These are phyloP conservation scores for Metschnikowia reukaufii DNA, from an alignment of 805 yeast genomes.

Conservation along the genomic window DNA sequence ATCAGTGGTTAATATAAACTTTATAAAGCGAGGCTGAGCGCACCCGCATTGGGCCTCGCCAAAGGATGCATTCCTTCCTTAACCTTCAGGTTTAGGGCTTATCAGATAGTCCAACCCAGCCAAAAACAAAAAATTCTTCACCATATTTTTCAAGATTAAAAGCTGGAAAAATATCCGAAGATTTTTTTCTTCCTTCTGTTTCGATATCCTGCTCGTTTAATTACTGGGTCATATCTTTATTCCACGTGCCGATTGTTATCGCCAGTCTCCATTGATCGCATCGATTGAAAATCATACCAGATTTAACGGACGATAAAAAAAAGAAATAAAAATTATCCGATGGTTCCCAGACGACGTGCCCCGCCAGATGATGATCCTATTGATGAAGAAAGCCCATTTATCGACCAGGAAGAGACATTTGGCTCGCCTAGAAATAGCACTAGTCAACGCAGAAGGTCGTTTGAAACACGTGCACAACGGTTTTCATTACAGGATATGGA, in stretches of 20 bases:
- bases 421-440: not conserved
- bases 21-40: no score
- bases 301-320: not conserved
- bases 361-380: not conserved
- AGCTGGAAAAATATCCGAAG: no score
- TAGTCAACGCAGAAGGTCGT: not conserved
- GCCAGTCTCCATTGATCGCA: not conserved
- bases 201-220: not conserved
- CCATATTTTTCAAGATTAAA: no score
- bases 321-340: not conserved
- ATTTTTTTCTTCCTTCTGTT: no score
- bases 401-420: constrained; percentile 1
- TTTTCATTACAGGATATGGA: constrained; percentile 10
- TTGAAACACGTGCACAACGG: constrained; percentile 1
- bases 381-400: constrained; percentile 7
- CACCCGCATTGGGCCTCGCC: no score
- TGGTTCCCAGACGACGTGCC: not conserved
- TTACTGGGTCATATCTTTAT: not conserved
- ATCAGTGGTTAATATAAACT: no score
- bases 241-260: not conserved
- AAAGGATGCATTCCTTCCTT: no score
- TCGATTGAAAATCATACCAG: no score
- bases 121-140: no score
- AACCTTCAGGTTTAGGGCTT: no score
- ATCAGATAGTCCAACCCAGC: no score